These are phyloP conservation scores for Toxicodendron radicans DNA, from an alignment of 345 rosid species.

Conservation along the genomic window DNA sequence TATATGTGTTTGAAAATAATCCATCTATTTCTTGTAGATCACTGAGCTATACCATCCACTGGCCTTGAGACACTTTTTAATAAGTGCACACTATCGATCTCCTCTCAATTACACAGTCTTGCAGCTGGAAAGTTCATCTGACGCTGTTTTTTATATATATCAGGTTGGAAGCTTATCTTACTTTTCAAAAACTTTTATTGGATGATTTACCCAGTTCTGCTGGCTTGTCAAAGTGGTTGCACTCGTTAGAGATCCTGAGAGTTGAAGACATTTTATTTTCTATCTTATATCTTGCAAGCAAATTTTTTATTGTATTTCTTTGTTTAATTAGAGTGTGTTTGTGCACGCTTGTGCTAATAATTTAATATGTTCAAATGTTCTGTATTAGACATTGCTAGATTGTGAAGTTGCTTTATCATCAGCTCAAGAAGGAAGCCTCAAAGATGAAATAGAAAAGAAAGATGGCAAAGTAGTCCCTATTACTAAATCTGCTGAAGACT, in stretches of 20 bases:
- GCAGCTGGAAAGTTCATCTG: conserved; percentile 81
- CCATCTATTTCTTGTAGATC: conserved; percentile 43
- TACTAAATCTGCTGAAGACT: conserved; percentile 51
- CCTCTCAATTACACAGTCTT: conserved; percentile 60
- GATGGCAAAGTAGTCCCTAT: conserved; percentile 35
- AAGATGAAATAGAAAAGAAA: conserved; percentile 28
- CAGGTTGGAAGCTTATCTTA: conserved; percentile 50
- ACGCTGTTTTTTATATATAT: conserved; percentile 69
- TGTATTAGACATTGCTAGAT: conserved; percentile 73
- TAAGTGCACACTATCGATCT: conserved; percentile 82
- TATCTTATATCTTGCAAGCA: background rate
- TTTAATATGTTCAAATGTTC: background rate
- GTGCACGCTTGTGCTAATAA: background rate
- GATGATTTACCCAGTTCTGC: background rate
- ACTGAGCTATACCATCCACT: conserved; percentile 70
- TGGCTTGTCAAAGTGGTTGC: background rate
- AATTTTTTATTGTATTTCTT: background rate
- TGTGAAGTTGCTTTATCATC: conserved; percentile 58
- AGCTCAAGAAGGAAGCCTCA: conserved; percentile 41
- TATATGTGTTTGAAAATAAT: conserved; percentile 10
- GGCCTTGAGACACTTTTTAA: conserved; percentile 82
- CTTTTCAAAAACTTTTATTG: background rate
- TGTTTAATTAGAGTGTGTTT: background rate
- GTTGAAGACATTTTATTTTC: background rate
- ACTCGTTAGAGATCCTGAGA: background rate